Conservation (phyloP, 495 filamentous ascomycete species). For the Aspergillus carlsbadensis region DNA sequence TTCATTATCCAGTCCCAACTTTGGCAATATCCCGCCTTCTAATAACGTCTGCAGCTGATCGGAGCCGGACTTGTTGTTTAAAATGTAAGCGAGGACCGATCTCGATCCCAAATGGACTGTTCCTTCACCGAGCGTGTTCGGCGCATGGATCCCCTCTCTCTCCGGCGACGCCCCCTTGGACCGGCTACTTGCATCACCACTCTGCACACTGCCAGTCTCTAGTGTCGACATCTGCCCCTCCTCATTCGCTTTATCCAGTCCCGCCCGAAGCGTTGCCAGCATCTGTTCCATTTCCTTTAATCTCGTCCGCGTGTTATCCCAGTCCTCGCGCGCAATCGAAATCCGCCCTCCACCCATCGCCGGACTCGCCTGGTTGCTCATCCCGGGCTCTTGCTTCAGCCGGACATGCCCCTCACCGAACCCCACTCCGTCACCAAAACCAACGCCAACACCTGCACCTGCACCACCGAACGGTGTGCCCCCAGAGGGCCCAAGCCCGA, state of each 20-base stretch:
- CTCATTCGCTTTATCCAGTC: conserved; percentile 37
- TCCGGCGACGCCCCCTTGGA: conserved; percentile 44
- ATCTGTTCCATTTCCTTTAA: conserved; percentile 45
- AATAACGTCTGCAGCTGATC: conserved; percentile 65
- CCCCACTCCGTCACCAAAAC: conserved; percentile 17
- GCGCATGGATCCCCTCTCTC: conserved; percentile 53
- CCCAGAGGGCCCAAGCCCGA: too few relatives aligned
- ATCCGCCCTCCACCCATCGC: conserved; percentile 28
- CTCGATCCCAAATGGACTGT: conserved; percentile 58
- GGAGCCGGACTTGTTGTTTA: conserved; percentile 63
- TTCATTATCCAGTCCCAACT: conserved; percentile 80
- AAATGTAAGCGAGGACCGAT: conserved; percentile 58
- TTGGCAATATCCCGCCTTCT: conserved; percentile 75
- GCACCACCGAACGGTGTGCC: not conserved
- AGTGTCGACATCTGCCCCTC: conserved; percentile 27
- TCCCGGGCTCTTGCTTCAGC: conserved; percentile 29
- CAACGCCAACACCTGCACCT: not conserved
- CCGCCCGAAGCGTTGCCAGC: conserved; percentile 39
- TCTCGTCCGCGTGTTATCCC: conserved; percentile 45
- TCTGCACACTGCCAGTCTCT: conserved; percentile 57
- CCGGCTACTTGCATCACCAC: conserved; percentile 49
- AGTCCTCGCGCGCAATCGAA: conserved; percentile 46
- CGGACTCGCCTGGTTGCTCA: conserved; percentile 21
- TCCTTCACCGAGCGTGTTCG: conserved; percentile 53
- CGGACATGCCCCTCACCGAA: conserved; percentile 25